Base-by-base conservation (phyloP, 129 eudicot species). In the Flaveria linearis region DNA sequence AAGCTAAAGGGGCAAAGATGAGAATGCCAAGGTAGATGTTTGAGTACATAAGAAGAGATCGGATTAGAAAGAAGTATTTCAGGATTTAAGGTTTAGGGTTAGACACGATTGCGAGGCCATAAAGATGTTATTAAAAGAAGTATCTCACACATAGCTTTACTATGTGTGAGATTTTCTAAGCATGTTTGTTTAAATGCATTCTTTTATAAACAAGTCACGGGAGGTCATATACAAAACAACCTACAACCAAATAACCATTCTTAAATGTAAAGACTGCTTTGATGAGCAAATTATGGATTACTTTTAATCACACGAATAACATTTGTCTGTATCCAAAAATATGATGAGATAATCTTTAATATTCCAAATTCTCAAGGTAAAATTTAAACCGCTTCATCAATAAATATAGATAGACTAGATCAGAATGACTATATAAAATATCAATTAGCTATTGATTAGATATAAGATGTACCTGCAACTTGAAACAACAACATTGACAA, bases 401-500 rank as follows among this genome's bases (percentile, higher is more conserved):
- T 2, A 4, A 68, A 41, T 12, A 55, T 68, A 68, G 66, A 7
- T 33, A 22, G 6, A 33, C 41, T 28, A 49, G 18, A 47, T 3
- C 0, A 30, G 33, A 52, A 45, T 28, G 53, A 60, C n/a, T 20
- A 79, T 11, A 22, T n/a, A 55, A 30, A 16, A n/a, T 56, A 5
- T 30, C 20, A 41, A 23, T 23, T 0, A 16, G 42, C 39, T 56
- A 66, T 12, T 50, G 22, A 39, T 74, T 63, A 28, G 60, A 66
- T 20, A 45, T 30, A 64, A 3, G 15, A 70, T 26, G 25, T 81
- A 90, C 98, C 98, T 93, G 89, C 87, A 88, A 68, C 67, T 82
- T 46, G 87, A 78, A 85, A 85, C 83, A 52, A 88, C 68, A 8
- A 72, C 53, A 79, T 86, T 80, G 50, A 93, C 81, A 79, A 93